Percentiles rank a stretch among this genome's conserved stretches.
These are phyloP conservation scores for Candida hungchunana DNA, from an alignment of 805 yeast species.

Conservation along the genomic window DNA sequence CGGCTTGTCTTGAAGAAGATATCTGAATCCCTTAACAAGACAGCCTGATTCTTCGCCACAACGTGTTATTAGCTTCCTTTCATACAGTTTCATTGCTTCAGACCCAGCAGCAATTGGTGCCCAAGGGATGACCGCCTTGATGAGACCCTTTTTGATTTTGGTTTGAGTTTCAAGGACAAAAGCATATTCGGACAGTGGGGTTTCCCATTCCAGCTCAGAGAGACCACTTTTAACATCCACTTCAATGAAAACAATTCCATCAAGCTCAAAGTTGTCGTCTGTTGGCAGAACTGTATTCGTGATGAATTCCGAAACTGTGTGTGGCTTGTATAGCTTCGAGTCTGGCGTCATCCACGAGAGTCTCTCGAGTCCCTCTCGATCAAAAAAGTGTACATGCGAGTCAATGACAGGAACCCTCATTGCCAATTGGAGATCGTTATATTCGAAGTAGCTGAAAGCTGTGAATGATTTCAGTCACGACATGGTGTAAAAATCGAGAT, in stretches of 20 bases:
- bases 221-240: constrained; percentile 16
- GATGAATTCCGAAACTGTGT: constrained; percentile 13
- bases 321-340: constrained; percentile 8
- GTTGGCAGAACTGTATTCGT: background rate
- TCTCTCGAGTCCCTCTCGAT: constrained; percentile 8
- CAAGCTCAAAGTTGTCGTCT: background rate
- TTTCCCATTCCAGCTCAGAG: constrained; percentile 11
- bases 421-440: too few species aligned
- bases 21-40: constrained; percentile 38
- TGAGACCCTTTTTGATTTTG: constrained; percentile 1
- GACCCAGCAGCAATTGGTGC: constrained; percentile 38
- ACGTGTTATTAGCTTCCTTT: constrained; percentile 14
- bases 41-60: constrained; percentile 10
- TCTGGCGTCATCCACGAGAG: constrained; percentile 18
- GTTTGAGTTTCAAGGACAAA: constrained; percentile 5
- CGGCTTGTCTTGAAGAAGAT: constrained; percentile 41
- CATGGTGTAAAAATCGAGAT: too few species aligned
- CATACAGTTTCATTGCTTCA: constrained; percentile 14
- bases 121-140: constrained; percentile 39
- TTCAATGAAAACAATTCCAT: constrained; percentile 18
- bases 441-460: too few species aligned
- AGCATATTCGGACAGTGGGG: constrained; percentile 15
- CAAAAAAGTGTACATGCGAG: constrained; percentile 22
- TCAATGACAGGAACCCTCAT: constrained; percentile 14
- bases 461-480: too few species aligned